A percentile compares a stretch with the other conserved stretches of the same genome.
Conservation (phyloP, 805 yeast species). For the Barnettozyma sp. region DNA sequence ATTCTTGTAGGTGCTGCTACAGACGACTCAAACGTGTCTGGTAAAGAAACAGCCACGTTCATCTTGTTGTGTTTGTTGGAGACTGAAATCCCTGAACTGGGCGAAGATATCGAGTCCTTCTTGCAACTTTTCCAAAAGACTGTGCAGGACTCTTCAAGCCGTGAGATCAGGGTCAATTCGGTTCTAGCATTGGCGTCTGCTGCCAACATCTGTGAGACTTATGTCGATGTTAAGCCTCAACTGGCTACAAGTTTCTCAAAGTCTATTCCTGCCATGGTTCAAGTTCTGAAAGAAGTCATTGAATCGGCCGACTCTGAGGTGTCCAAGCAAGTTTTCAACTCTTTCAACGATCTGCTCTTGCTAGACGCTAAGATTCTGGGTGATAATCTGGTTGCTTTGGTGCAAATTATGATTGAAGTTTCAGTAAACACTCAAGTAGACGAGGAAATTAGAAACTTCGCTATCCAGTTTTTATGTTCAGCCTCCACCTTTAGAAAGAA, state of each 20-base stretch:
- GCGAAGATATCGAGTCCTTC: constrained; percentile 56
- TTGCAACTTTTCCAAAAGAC: constrained; percentile 65
- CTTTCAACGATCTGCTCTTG: constrained; percentile 71
- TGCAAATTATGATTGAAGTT: constrained; percentile 70
- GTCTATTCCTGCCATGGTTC: constrained; percentile 73
- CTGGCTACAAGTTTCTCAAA: constrained; percentile 49
- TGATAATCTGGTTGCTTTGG: constrained; percentile 58
- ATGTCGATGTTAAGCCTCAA: constrained; percentile 38
- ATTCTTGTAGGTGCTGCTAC: constrained; percentile 62
- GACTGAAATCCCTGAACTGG: constrained; percentile 51
- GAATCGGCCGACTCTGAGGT: constrained; percentile 62
- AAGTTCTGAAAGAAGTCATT: constrained; percentile 70
- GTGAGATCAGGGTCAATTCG: constrained; percentile 74
- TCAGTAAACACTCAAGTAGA: constrained; percentile 60
- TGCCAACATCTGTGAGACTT: constrained; percentile 60
- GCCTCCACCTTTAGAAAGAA: constrained; percentile 75
- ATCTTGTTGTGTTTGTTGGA: constrained; percentile 75
- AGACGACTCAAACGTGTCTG: constrained; percentile 40
- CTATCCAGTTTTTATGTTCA: constrained; percentile 76
- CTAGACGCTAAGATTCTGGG: constrained; percentile 77
- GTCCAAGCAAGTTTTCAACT: constrained; percentile 72
- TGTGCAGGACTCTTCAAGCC: constrained; percentile 50
- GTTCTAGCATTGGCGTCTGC: constrained; percentile 70
- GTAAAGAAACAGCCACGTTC: constrained; percentile 79
- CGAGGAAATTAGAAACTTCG: constrained; percentile 76